Evolutionary conservation across 805 yeast species (phyloP), one percentile per base, ranked within the genome.

Genomic region (Kregervanrija fluxuum): DNA sequence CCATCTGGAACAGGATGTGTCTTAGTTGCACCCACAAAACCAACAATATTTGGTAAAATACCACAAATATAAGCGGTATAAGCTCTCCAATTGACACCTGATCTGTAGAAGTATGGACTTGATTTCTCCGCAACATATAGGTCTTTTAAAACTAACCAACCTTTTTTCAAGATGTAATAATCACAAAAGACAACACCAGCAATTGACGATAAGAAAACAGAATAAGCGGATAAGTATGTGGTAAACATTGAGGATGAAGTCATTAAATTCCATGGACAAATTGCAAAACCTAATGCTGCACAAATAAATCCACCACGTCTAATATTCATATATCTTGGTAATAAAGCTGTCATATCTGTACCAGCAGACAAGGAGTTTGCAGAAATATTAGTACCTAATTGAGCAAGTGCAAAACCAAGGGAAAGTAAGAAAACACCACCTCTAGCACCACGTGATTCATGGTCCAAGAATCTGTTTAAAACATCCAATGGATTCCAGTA

Each of bases 401-500:
- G 91, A 33, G 89, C 89, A 46, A 84, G 62, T 12, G 84, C 80
- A 61, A 87, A 83, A 0, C 82, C 84, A 41, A 76, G 67, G 2
- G 88, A 69, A 53, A 85, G 79, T 46, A 87, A 70, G 60, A 86
- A 86, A 9, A 82, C 93, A 53, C 95, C 95, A 14, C 82, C 89
- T 50, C 95, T 71, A 48, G 81, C 77, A 28, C 90, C 83, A 1
- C 73, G 45, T 4, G 76, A 60, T 51, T 65, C 68, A 44, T 69
- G 59, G 40, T 77, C 77, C 53, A 88, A 73, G 56, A 83, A 85
- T 41, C 75, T 67, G 12, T 73, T 73, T 53, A 88, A 68, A 4
- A 85, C 85, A 52, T 85, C 95, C 46, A 88, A 66, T 8, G 96
- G 96, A 43, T 83, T 76, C 96, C 96, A 88, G 59, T 75, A 75